Evolutionary conservation across 257 asterid species (phyloP).

Genomic region (Perilla frutescens): DNA sequence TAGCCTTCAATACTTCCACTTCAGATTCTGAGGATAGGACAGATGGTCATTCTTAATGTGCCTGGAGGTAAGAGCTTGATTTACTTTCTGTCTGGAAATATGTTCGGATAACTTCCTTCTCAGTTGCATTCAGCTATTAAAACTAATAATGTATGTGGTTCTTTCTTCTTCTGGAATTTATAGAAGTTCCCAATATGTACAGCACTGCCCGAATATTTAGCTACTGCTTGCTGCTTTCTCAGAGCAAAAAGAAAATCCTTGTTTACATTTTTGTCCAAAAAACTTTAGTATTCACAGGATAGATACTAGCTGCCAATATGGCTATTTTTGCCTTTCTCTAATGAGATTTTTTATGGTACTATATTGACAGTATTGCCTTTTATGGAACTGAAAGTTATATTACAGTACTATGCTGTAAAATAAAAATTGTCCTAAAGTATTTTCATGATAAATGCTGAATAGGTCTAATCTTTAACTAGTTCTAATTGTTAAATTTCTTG

Average conservation of each 20-base stretch:
- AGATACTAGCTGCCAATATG: not conserved
- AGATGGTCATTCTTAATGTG: conserved; percentile 82
- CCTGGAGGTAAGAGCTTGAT: conserved; percentile 78
- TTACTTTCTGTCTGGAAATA: conserved; percentile 17
- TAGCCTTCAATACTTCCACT: conserved; percentile 97
- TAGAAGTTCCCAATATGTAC: not conserved
- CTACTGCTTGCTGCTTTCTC: conserved; percentile 11
- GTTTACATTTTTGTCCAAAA: not conserved
- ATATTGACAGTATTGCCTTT: not conserved
- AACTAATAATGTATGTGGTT: not conserved
- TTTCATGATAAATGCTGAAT: conserved; percentile 24
- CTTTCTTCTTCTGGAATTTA: conserved; percentile 1
- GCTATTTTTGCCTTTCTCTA: not conserved
- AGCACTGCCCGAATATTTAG: conserved; percentile 2
- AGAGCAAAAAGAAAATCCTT: not conserved
- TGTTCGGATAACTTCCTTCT: conserved; percentile 4
- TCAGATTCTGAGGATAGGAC: conserved; percentile 94
- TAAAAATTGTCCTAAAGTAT: not conserved
- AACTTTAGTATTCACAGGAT: not conserved
- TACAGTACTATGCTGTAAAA: conserved; percentile 1
- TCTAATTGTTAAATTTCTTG: not conserved
- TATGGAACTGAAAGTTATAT: conserved; percentile 3
- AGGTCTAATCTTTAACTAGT: conserved; percentile 12
- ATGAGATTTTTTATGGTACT: conserved; percentile 11
- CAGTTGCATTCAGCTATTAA: not conserved